Conservation (phyloP, 805 yeast species). For the Ogataea ramenticola region DNA sequence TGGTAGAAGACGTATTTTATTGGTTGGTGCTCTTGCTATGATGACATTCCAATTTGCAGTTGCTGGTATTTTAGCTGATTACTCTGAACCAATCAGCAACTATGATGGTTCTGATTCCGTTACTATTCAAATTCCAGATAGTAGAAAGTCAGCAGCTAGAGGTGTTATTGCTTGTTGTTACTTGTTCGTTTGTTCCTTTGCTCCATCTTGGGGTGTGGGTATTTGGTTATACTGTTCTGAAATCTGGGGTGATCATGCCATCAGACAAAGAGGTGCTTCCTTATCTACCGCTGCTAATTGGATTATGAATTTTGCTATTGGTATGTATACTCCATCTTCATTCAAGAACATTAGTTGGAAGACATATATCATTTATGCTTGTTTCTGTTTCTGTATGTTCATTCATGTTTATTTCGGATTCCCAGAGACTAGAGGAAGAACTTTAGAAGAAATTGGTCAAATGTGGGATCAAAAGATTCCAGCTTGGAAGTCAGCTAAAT, state of each 20-base stretch:
- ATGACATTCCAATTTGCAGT: conserved; percentile 25
- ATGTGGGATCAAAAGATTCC: conserved; percentile 23
- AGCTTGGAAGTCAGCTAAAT: conserved; percentile 17
- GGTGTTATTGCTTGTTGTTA: conserved; percentile 40
- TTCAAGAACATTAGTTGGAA: conserved; percentile 48
- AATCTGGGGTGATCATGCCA: conserved; percentile 1
- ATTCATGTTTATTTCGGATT: conserved; percentile 27
- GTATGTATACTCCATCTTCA: conserved; percentile 47
- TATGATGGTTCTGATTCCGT: conserved; percentile 23
- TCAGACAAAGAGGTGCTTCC: conserved; percentile 34
- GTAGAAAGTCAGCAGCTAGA: conserved; percentile 27
- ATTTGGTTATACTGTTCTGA: conserved; percentile 17
- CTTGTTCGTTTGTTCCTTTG: conserved; percentile 36
- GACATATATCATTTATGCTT: conserved; percentile 46
- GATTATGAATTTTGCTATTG: conserved; percentile 58
- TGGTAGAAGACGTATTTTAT: conserved; percentile 60
- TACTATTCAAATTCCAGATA: conserved; percentile 28
- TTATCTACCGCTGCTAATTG: conserved; percentile 61
- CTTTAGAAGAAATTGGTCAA: conserved; percentile 28
- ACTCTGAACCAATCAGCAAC: conserved; percentile 26
- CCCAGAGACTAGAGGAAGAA: conserved; percentile 29
- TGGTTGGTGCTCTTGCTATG: conserved; percentile 38
- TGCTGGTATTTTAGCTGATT: conserved; percentile 33
- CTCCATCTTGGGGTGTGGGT: conserved; percentile 38
- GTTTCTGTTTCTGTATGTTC: conserved; percentile 39